Percentiles rank a stretch among this genome's conserved stretches.
phyloP scores from a whole-genome alignment of 2,329 filamentous ascomycete species.

The Apiospora rasikravindrae region DNA sequence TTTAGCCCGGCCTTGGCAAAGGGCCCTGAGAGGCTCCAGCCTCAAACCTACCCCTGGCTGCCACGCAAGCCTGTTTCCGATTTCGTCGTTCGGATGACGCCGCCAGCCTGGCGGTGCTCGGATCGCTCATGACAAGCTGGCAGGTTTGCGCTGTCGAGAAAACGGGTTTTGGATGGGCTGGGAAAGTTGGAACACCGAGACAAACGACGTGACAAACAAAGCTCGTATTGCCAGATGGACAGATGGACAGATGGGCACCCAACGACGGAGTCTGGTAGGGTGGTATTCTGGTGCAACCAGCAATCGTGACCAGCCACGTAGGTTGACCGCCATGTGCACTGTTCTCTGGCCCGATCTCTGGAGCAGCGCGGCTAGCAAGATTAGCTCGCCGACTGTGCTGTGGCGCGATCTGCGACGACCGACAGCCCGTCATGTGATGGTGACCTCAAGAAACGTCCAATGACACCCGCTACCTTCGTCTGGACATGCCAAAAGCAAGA shows the following conservation, averaged over 20 bases:
- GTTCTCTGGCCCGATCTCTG: neutral
- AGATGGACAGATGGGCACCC: neutral
- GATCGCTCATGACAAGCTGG: neutral
- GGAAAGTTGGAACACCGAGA: neutral
- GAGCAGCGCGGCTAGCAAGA: neutral
- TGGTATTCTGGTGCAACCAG: neutral
- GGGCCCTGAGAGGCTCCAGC: neutral
- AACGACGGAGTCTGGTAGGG: too few relatives aligned
- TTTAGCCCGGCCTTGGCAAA: neutral
- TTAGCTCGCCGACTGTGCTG: neutral
- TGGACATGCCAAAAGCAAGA: neutral
- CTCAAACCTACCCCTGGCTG: neutral
- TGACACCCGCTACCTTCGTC: neutral
- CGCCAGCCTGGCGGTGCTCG: neutral
- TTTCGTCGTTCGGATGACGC: neutral
- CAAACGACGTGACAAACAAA: neutral
- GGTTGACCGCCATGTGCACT: neutral
- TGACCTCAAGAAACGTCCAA: neutral
- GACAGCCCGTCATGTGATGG: neutral
- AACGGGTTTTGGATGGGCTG: neutral
- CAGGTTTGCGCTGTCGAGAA: neutral
- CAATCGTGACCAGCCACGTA: neutral
- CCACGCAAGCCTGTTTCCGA: slow-evolving; percentile 13
- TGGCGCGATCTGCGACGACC: neutral
- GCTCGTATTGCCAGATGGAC: neutral